Conservation (phyloP, 2,329 filamentous ascomycete species). For the Aspergillus vadensis region DNA sequence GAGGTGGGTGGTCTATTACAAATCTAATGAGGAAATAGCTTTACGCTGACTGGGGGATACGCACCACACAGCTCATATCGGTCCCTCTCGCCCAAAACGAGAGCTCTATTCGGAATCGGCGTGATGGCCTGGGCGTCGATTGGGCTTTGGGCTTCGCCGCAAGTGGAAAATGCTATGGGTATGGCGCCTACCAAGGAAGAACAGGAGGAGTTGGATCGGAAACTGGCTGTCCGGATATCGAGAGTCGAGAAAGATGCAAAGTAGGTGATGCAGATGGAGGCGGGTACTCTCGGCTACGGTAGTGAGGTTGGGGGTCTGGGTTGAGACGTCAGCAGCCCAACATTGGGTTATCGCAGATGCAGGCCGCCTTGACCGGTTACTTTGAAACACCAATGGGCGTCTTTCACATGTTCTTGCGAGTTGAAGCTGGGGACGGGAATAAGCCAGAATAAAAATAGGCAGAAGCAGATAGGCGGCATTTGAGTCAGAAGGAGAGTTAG, state of each 20-base stretch:
- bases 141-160: slow-evolving; percentile 73
- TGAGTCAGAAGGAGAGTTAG: not conserved
- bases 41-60: not conserved
- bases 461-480: not conserved
- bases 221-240: slow-evolving; percentile 38
- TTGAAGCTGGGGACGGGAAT: not conserved
- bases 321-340: not conserved
- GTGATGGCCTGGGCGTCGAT: slow-evolving; percentile 74
- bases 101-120: slow-evolving; percentile 70
- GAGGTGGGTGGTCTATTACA: slow-evolving; percentile 31
- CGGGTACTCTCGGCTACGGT: not conserved
- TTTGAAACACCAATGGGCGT: not conserved
- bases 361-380: not conserved
- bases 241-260: slow-evolving; percentile 35
- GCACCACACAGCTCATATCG: slow-evolving; percentile 62
- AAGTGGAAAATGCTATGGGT: slow-evolving; percentile 71
- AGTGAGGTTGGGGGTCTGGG: not conserved
- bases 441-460: slow-evolving; percentile 1
- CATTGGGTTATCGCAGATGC: not conserved
- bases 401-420: slow-evolving; percentile 1
- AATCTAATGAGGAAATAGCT: not conserved
- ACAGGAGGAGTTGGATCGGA: slow-evolving; percentile 62
- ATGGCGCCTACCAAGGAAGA: slow-evolving; percentile 74
- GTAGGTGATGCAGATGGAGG: slow-evolving; percentile 10
- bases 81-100: slow-evolving; percentile 69